A percentile compares a stretch with the other conserved stretches of the same genome.
These are phyloP conservation scores for Cadophora sp. DNA, from an alignment of 2,329 filamentous ascomycete species.

Conservation along the genomic window DNA sequence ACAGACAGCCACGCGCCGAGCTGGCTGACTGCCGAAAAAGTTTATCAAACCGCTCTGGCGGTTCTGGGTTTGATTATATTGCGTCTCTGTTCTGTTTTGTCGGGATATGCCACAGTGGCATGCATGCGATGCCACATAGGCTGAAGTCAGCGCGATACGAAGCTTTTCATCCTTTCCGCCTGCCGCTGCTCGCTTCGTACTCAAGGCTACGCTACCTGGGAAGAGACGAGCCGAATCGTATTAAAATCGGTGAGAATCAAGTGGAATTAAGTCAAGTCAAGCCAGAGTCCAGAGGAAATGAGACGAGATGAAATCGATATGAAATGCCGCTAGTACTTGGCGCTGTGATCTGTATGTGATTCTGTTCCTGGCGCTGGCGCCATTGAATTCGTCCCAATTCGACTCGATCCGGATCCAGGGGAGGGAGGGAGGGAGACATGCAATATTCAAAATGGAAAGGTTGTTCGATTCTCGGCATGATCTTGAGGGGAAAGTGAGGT, in stretches of 20 bases:
- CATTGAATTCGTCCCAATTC: conserved; percentile 7
- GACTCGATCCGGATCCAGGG: too few relatives aligned
- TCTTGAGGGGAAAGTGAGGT: conserved; percentile 2
- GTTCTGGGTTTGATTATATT: not conserved
- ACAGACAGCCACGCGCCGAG: not conserved
- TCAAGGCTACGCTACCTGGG: not conserved
- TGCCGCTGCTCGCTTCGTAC: not conserved
- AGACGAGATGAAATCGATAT: not conserved
- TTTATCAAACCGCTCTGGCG: not conserved
- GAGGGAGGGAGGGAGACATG: not conserved
- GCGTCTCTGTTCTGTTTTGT: not conserved
- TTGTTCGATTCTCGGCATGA: conserved; percentile 7
- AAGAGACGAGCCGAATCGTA: not conserved
- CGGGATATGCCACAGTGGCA: not conserved
- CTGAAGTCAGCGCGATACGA: not conserved
- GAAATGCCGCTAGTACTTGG: conserved; percentile 3
- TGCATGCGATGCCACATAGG: not conserved
- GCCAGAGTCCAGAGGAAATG: not conserved
- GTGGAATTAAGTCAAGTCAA: not conserved
- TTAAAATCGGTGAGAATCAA: not conserved
- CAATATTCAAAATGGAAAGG: not conserved
- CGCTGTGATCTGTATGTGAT: not conserved
- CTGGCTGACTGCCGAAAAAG: not conserved
- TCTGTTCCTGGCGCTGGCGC: conserved; percentile 9
- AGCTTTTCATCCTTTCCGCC: not conserved